phyloP scores from a whole-genome alignment of 805 yeast genomes.

The Saccharomycopsis fibuligera region DNA sequence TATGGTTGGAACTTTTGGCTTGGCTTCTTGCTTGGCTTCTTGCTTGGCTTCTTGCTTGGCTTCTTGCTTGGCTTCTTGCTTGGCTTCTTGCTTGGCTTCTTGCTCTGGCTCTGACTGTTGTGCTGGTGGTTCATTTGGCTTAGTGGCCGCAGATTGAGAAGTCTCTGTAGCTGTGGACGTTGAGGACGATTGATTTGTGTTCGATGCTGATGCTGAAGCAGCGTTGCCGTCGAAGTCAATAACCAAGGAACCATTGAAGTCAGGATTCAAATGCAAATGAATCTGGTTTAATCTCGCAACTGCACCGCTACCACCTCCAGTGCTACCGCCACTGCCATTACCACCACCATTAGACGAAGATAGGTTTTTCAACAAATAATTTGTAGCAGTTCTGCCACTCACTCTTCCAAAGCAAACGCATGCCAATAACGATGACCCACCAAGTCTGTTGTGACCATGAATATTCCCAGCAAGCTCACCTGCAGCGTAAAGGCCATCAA shows the following conservation, averaged over 20 bases:
- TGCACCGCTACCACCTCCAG: conserved; percentile 27
- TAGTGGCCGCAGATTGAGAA: conserved; percentile 16
- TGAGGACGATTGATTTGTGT: too few relatives aligned
- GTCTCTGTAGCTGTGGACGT: conserved; percentile 9
- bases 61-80: background rate
- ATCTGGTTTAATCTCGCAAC: conserved; percentile 36
- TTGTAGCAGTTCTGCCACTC: conserved; percentile 36
- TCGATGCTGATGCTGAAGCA: background rate
- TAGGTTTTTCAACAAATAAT: conserved; percentile 29
- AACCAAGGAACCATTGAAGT: conserved; percentile 29
- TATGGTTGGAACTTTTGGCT: conserved; percentile 19
- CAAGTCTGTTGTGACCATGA: conserved; percentile 50
- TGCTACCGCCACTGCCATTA: conserved; percentile 22
- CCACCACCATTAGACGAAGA: conserved; percentile 22
- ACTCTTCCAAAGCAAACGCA: conserved; percentile 49
- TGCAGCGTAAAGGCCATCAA: conserved; percentile 45
- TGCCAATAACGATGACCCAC: conserved; percentile 48
- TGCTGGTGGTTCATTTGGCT: conserved; percentile 14
- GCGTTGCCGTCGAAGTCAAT: conserved; percentile 30
- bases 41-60: background rate
- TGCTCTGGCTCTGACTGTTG: background rate
- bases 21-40: conserved; percentile 8
- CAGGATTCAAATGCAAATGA: conserved; percentile 39
- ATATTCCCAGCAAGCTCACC: conserved; percentile 58
- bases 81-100: conserved; percentile 1